Evolutionary conservation across 2,329 filamentous ascomycete species (phyloP), one percentile per base, ranked within the genome.

Genomic region (Drechmeria coniospora): DNA sequence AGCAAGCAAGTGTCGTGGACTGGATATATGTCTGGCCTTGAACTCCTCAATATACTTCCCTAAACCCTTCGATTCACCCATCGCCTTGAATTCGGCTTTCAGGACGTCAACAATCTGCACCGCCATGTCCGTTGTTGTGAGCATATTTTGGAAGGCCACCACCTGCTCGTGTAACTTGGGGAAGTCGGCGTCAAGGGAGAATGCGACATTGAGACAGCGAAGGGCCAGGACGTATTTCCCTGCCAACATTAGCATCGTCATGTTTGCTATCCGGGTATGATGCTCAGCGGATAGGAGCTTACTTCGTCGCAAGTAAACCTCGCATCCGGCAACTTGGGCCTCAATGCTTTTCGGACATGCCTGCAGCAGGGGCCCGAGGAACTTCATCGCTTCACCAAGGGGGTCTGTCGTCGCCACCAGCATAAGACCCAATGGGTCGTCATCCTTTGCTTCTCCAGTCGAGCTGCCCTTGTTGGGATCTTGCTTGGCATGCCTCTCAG

Each of bases 221-320:
- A 94, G 65, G 1, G 90, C 87, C 34, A 92, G 76, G 23, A 92
- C 57, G 45, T 80, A 83, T 60, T 94, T 94, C 48, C 74, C 86
- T 87, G 43, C 23, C 32, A 21, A 4, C 11, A 14, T 15, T 5
- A 31, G 9, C 12, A n/a, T n/a, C n/a, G n/a, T n/a, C n/a, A n/a
- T n/a, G n/a, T n/a, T n/a, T n/a, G n/a, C n/a, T n/a, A n/a, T n/a
- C n/a, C n/a, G n/a, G n/a, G n/a, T n/a, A n/a, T n/a, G n/a, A n/a
- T n/a, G n/a, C n/a, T n/a, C n/a, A n/a, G n/a, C n/a, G n/a, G 14
- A 8, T 10, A 12, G 10, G n/a, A 4, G 16, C 75, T 64, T 70
- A 92, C 84, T 74, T 59, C 78, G 68, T 46, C 84, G 68, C 33
- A 92, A 63, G 48, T 82, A 86, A 12, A 98, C 78, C 56, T 95